Evolutionary conservation across 2,329 filamentous ascomycete species (phyloP).

Genomic region (Stagonosporopsis cucurbitacearum): DNA sequence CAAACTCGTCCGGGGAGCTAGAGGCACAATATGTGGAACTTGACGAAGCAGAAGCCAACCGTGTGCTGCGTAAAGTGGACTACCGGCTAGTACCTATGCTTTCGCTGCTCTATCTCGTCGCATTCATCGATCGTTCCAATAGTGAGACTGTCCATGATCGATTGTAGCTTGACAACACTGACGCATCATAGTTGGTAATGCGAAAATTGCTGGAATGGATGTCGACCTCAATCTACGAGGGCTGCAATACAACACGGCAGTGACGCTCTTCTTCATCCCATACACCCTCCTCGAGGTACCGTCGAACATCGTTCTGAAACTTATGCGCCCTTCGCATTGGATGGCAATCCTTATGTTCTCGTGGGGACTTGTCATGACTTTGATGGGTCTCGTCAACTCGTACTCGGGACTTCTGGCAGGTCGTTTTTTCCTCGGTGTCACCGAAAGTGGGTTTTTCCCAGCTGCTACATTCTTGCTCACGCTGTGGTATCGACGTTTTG

Average conservation of each 20-base stretch:
- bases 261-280: constrained; percentile 51
- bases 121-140: constrained; percentile 45
- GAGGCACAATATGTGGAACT: constrained; percentile 35
- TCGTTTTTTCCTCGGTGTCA: constrained; percentile 52
- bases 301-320: constrained; percentile 52
- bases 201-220: constrained; percentile 51
- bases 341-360: constrained; percentile 49
- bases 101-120: constrained; percentile 44
- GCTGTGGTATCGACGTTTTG: constrained; percentile 46
- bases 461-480: constrained; percentile 61
- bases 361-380: constrained; percentile 52
- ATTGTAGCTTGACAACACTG: not conserved
- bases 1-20: constrained; percentile 32
- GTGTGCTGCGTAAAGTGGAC: constrained; percentile 47
- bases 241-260: constrained; percentile 50
- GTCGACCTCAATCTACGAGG: constrained; percentile 48
- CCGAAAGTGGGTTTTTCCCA: constrained; percentile 65
- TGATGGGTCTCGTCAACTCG: constrained; percentile 55
- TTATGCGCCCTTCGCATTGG: constrained; percentile 51
- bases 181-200: constrained; percentile 46
- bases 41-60: constrained; percentile 35
- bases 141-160: constrained; percentile 16
- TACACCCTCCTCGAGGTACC: constrained; percentile 50
- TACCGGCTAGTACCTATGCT: constrained; percentile 40
- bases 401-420: constrained; percentile 57